Percentiles rank a stretch among this genome's conserved stretches.
Conservation (phyloP, 1,284 basidiomycete genomes). For the Sporisorium scitamineum region DNA sequence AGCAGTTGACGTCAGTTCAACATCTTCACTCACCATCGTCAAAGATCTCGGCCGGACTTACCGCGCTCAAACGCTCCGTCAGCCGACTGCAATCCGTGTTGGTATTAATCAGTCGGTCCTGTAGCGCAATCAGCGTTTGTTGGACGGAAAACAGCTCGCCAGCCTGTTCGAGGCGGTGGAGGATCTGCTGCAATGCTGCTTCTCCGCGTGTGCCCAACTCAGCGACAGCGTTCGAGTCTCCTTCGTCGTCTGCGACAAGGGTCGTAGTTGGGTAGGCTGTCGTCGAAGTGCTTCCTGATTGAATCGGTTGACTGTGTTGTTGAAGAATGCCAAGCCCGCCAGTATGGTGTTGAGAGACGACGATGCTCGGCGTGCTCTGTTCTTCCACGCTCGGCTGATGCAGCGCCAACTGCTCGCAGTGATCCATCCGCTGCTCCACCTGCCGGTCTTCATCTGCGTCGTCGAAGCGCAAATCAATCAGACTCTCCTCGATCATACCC, state of each 20-base stretch:
- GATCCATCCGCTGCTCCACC: not conserved
- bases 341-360: constrained; percentile 27
- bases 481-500: constrained; percentile 21
- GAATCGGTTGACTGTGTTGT: not conserved
- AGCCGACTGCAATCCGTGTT: constrained; percentile 9
- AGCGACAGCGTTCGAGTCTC: not conserved
- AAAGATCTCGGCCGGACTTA: constrained; percentile 21
- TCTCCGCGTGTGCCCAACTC: constrained; percentile 6
- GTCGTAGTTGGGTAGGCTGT: not conserved
- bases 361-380: constrained; percentile 16
- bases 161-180: constrained; percentile 15
- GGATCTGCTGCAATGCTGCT: constrained; percentile 5
- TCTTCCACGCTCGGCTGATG: not conserved
- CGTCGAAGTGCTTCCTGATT: not conserved
- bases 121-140: constrained; percentile 19
- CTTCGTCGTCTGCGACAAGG: not conserved
- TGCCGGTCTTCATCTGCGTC: not conserved
- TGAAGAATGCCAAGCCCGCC: not conserved
- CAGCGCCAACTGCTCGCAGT: not conserved
- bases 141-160: constrained; percentile 28
- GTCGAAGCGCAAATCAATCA: constrained; percentile 32
- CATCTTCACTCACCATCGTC: not conserved
- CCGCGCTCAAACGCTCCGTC: constrained; percentile 12
- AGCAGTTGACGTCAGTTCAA: not conserved
- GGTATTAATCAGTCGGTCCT: constrained; percentile 18